A percentile compares a stretch with the other conserved stretches of the same genome.
Conservation (phyloP, 352 stramenopile genomes). For the Phytophthora colocasiae region DNA sequence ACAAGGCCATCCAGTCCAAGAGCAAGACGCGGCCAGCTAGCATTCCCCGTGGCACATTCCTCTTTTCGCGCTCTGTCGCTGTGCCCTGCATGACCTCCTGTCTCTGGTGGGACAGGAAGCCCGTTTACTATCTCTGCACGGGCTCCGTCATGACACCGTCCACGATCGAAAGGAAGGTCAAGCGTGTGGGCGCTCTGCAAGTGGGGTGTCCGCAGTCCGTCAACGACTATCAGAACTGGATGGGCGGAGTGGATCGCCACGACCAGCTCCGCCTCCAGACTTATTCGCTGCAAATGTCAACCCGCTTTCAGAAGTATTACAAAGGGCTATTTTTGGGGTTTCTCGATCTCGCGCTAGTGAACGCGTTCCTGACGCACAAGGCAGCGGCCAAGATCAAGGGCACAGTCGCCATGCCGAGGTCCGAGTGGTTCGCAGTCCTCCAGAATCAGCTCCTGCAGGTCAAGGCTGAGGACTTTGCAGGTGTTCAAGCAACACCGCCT, state of each 20-base stretch:
- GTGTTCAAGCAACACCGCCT: background rate
- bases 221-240: background rate
- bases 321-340: background rate
- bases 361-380: background rate
- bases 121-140: background rate
- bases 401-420: background rate
- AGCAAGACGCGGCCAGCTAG: no score
- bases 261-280: background rate
- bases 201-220: background rate
- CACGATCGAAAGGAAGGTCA: background rate
- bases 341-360: background rate
- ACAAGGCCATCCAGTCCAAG: no score
- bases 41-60: no score
- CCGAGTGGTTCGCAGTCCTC: background rate
- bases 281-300: background rate
- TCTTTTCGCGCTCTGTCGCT: no score
- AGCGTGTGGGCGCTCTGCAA: background rate
- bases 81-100: no score
- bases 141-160: background rate
- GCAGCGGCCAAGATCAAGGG: background rate
- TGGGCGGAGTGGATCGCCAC: background rate
- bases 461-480: background rate
- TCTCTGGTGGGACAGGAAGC: background rate
- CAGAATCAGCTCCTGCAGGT: constrained; percentile 1
- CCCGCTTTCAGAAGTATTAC: background rate